Base-by-base conservation (phyloP, 2,329 filamentous ascomycete species). In the Trichoderma oligosporum region DNA sequence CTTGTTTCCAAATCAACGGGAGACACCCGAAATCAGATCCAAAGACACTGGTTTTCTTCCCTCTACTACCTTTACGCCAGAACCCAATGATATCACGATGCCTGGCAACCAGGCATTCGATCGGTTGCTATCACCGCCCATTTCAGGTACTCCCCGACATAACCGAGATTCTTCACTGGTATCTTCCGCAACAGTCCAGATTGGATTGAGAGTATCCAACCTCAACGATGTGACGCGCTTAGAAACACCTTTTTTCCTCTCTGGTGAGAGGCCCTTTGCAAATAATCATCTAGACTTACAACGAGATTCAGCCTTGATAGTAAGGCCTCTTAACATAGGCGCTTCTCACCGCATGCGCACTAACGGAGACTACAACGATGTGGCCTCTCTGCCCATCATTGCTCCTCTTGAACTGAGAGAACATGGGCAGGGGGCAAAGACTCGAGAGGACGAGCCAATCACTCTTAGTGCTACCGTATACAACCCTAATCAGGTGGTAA, bases 181-280 rank as follows among this genome's bases (percentile, higher is more conserved):
- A 14, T 88, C 86, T 42, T 82, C 82, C 8, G 85, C 85, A 22
- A 89, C 85, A 0, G 85, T 89, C 9, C 85, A 88, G 66, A 89
- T 89, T 51, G 86, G 86, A 1, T 75, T 89, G 14, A 81, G 86
- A 9, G 76, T 89, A 56, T 89, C 86, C 24, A 83, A 78, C 54
- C 77, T 81, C 29, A 73, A 78, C 12, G 79, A 82, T 61, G 76
- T 82, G 60, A 70, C 73, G 1, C 72, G 63, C 7, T 41, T 64
- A n/a, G 25, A 55, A 16, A 63, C 63, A 8, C 60, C 68, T 0
- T 61, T 54, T 24, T 60, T 58, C 46, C 39, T 60, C 7, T 31
- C 22, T 14, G 36, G 31, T 4, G 56, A 44, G 11, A 33, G 36
- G 35, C 36, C 53, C 0, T 39, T 22, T 44, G 38, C 44, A 1